Base-by-base conservation (phyloP, 1,284 basidiomycete genomes). In the Marasmius tenuissimus region DNA sequence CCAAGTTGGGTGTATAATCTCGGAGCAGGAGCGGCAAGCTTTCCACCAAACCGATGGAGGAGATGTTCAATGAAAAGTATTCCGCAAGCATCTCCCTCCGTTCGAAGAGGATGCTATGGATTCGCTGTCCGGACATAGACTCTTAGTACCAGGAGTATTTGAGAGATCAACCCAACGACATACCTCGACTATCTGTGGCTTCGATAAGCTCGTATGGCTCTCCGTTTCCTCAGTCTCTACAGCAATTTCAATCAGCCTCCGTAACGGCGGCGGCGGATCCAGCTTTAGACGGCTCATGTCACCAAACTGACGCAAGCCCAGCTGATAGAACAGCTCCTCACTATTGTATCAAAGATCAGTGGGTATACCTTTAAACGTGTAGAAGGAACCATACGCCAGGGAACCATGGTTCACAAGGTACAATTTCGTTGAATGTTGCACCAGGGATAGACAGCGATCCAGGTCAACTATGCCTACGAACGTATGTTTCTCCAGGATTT, bases 301-400 rank as follows among this genome's bases (percentile, higher is more conserved):
- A 0, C 96, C 95, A 70, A 99, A 99, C 72, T 99, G 97, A 18
- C 94, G 83, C 51, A 99, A 76, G 1, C 88, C 93, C 1, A 99
- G 84, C 72, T 99, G 97, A 73, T 98, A 99, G 70, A 98, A 97
- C 49, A 98, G 83, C 68, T 98, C 96, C 69, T 97, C 94, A 0
- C 94, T 97, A 66, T 3, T 57, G 20, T 63, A 27, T 5, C 57
- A 18, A n/a, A 14, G 16, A 22, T 9, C 60, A 52, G 52, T 45
- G 18, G 56, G 35, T 33, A 37, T 55, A 55, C 56, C 48, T 47
- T 27, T 35, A n/a, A 40, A 65, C 4, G 49, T 18, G 20, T 38
- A 33, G 37, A 16, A 27, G 34, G 65, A 33, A 49, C 60, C 93
- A 62, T 73, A 96, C 93, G 89, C 88, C 45, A 97, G 76, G 1